phyloP scores from a whole-genome alignment of 352 stramenopile species.

The Pythium dissotocum region DNA sequence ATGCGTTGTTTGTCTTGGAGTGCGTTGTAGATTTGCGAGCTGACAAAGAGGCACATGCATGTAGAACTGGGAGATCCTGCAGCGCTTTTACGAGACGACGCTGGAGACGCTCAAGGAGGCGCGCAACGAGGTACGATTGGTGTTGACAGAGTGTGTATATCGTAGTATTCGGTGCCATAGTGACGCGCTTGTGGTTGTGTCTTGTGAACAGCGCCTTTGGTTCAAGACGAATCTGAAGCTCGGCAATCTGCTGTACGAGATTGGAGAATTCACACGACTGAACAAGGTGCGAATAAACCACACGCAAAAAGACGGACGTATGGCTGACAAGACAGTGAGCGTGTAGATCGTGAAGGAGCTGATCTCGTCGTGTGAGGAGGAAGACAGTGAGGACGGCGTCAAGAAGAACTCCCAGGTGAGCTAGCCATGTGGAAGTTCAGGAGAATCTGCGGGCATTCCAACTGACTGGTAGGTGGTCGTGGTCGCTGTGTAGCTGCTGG shows the following conservation, averaged over 20 bases:
- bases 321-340: neutral
- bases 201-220: conserved; percentile 77
- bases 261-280: conserved; percentile 65
- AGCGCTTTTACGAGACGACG: conserved; percentile 86
- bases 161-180: neutral
- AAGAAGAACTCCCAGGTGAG: conserved; percentile 78
- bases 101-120: conserved; percentile 84
- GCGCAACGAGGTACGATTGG: conserved; percentile 55
- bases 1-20: neutral
- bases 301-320: neutral
- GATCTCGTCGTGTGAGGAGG: conserved; percentile 80
- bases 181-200: neutral
- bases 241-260: conserved; percentile 91
- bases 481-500: conserved; percentile 71
- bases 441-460: neutral
- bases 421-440: neutral
- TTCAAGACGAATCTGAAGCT: conserved; percentile 97
- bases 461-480: neutral
- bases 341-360: conserved; percentile 83
- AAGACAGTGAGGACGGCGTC: conserved; percentile 84
- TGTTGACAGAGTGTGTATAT: neutral
- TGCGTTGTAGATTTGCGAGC: no score
- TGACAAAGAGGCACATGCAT: no score
- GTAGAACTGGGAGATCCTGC: conserved; percentile 82
- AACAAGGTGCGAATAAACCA: conserved; percentile 46